Evolutionary conservation across 2,329 filamentous ascomycete species (phyloP).

Genomic region (Apiospora malaysiana): DNA sequence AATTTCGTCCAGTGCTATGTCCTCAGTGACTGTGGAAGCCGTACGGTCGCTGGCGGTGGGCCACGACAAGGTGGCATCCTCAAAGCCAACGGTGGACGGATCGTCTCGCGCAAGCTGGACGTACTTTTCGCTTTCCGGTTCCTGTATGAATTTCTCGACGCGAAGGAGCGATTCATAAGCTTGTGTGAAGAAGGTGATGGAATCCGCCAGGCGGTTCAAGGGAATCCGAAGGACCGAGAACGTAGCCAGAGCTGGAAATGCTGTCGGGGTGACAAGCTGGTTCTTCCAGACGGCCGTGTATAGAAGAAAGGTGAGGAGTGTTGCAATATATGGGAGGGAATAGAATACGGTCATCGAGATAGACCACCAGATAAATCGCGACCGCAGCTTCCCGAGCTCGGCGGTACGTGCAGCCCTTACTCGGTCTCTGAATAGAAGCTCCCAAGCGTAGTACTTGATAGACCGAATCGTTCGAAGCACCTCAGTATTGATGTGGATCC

Average conservation of each 20-base stretch:
- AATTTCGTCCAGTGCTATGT: too few relatives aligned
- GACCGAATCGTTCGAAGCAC: too few relatives aligned
- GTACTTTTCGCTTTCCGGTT: not conserved
- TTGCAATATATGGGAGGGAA: conserved; percentile 67
- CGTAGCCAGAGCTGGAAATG: conserved; percentile 72
- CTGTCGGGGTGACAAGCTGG: conserved; percentile 67
- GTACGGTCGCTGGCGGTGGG: not conserved
- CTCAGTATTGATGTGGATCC: too few relatives aligned
- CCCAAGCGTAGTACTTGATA: too few relatives aligned
- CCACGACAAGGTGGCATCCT: not conserved
- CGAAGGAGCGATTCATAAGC: conserved; percentile 73
- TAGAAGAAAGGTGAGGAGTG: conserved; percentile 70
- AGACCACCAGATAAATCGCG: conserved; percentile 71
- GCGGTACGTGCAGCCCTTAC: conserved; percentile 44
- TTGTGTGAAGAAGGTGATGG: conserved; percentile 75
- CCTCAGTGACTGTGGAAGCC: too few relatives aligned
- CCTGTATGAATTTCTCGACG: conserved; percentile 71
- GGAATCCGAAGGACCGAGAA: conserved; percentile 72
- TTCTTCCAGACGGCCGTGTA: conserved; percentile 72
- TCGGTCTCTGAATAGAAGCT: too few relatives aligned
- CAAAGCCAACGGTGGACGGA: not conserved
- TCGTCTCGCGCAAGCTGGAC: too few relatives aligned
- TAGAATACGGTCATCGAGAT: conserved; percentile 71
- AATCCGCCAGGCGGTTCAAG: conserved; percentile 72
- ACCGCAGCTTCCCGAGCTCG: conserved; percentile 64